These are phyloP conservation scores for Aspergillus aculeatus DNA, from an alignment of 2,329 filamentous ascomycete species.

Conservation along the genomic window DNA sequence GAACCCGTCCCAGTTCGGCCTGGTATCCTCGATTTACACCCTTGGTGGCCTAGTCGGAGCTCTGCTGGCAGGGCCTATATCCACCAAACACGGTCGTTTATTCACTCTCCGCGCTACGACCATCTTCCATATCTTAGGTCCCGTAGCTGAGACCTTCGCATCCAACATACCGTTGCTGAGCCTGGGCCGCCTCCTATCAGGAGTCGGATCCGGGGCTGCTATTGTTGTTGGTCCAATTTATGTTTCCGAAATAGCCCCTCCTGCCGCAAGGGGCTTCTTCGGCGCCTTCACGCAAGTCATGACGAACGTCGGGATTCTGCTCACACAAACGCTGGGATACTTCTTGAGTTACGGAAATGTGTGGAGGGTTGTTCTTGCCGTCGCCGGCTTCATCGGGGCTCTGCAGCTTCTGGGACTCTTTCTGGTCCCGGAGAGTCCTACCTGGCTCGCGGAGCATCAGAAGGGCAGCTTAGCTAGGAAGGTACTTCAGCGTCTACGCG, in stretches of 20 bases:
- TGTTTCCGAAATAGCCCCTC: slow-evolving; percentile 86
- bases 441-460: slow-evolving; percentile 74
- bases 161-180: slow-evolving; percentile 66
- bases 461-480: slow-evolving; percentile 61
- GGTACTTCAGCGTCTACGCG: slow-evolving; percentile 73
- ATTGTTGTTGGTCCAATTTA: slow-evolving; percentile 94
- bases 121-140: slow-evolving; percentile 72
- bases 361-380: slow-evolving; percentile 81
- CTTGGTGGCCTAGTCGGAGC: slow-evolving; percentile 84
- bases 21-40: slow-evolving; percentile 87
- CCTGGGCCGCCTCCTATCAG: slow-evolving; percentile 74
- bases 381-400: slow-evolving; percentile 67
- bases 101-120: slow-evolving; percentile 75
- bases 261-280: slow-evolving; percentile 73
- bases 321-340: slow-evolving; percentile 79
- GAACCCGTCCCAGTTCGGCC: slow-evolving; percentile 75
- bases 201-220: slow-evolving; percentile 80
- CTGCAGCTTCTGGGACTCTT: slow-evolving; percentile 69
- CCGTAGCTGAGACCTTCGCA: slow-evolving; percentile 71
- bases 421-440: slow-evolving; percentile 80
- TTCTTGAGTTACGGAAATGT: slow-evolving; percentile 76
- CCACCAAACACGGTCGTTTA: slow-evolving; percentile 72
- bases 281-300: slow-evolving; percentile 82
- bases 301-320: slow-evolving; percentile 85
- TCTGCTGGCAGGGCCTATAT: slow-evolving; percentile 73